These are phyloP conservation scores for Fusarium sulawesiense DNA, from an alignment of 2,329 filamentous ascomycete genomes.

Conservation along the genomic window DNA sequence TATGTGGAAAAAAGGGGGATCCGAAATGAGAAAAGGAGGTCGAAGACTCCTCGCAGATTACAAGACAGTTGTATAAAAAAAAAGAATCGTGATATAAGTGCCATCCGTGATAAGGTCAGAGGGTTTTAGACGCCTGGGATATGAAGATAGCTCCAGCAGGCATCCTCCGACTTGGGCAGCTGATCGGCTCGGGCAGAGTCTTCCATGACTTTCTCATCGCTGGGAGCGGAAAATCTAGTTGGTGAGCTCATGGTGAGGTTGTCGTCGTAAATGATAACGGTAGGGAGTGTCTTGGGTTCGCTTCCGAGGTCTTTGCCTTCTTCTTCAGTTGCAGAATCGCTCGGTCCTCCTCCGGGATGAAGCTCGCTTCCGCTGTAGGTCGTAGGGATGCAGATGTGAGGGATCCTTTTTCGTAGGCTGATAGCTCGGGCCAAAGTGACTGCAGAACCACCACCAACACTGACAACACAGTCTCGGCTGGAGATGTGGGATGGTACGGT, in stretches of 20 bases:
- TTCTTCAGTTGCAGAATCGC: not conserved
- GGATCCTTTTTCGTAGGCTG: constrained; percentile 62
- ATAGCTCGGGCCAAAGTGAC: constrained; percentile 69
- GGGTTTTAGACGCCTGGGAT: constrained; percentile 51
- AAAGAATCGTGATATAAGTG: not conserved
- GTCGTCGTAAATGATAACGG: constrained; percentile 55
- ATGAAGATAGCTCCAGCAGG: constrained; percentile 52
- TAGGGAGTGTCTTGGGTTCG: constrained; percentile 37
- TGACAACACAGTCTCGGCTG: constrained; percentile 67
- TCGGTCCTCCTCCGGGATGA: constrained; percentile 28
- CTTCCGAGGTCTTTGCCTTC: not conserved
- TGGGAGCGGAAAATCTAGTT: constrained; percentile 47
- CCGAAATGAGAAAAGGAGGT: constrained; percentile 19
- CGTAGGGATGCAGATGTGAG: constrained; percentile 69
- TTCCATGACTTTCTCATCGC: constrained; percentile 30
- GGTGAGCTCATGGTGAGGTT: constrained; percentile 49
- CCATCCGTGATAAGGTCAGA: not conserved
- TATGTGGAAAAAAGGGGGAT: not conserved
- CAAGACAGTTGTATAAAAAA: constrained; percentile 14
- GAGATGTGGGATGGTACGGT: constrained; percentile 37
- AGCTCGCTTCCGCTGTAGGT: constrained; percentile 71
- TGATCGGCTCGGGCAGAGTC: constrained; percentile 26
- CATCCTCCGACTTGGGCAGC: constrained; percentile 41
- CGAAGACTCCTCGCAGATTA: constrained; percentile 17
- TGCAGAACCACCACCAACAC: constrained; percentile 71